Base-by-base conservation (phyloP, 805 yeast species). In the Scheffersomyces coipomensis region DNA sequence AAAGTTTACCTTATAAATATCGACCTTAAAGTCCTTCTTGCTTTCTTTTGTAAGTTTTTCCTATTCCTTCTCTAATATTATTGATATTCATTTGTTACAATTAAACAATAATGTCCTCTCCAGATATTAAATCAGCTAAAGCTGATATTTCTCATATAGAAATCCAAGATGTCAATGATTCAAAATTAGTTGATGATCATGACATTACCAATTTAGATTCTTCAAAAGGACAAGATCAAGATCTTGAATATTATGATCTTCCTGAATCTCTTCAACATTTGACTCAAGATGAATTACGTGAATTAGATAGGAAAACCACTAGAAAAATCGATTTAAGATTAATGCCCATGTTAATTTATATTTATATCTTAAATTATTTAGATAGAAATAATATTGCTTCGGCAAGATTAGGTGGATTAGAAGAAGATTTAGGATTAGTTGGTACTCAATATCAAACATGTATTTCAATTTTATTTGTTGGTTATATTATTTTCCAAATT, bases 371-470 rank as follows among this genome's bases (percentile, higher is more conserved):
- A 44, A 77, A 77, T 47, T 75, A 68, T 47, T 58, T 76, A 36
- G 81, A 76, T 52, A 51, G 81, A 37, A 71, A 73, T 45, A 76
- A 75, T 47, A 72, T 77, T 46, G 81, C 81, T 10, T 69, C 74
- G 49, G 81, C 81, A 2, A 62, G 76, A 41, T 61, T 74, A 29
- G 81, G 76, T 29, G 79, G 78, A 12, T 53, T 76, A 44, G 64
- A 64, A 45, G 59, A 60, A 7, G 79, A 75, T 40, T 53, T 75
- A 35, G 61, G 62, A 1, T 56, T 75, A 30, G 44, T 52, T 3
- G 76, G 76, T 6, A 53, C 52, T 29, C 68, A 74, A 47, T 75
- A 72, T 43, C 76, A 77, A 49, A 73, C 75, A 4, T 66, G 72
- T 54, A 72, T 78, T 40, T 70, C 80, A n/a, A 66, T 78, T 32